A percentile compares a stretch with the other conserved stretches of the same genome.
Evolutionary conservation across 768 basidiomycete species (phyloP).

Genomic region (Mycena floridula): DNA sequence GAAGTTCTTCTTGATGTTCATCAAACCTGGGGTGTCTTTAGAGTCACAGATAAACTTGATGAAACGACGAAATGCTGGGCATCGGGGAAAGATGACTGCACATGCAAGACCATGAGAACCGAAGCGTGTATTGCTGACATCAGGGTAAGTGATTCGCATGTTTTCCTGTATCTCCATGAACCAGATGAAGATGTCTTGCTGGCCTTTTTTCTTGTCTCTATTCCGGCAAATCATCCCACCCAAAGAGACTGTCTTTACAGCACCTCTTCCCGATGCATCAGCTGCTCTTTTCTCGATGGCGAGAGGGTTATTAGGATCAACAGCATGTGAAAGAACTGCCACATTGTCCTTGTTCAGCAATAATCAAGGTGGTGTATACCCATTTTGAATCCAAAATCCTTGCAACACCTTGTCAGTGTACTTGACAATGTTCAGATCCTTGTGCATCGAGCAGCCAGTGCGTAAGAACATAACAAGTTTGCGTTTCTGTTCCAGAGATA

Average conservation of each 20-base stretch:
- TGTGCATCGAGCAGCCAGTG: slow-evolving; percentile 23
- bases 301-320: neutral
- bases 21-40: slow-evolving; percentile 19
- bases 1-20: slow-evolving; percentile 22
- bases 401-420: slow-evolving; percentile 12
- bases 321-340: slow-evolving; percentile 8
- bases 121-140: slow-evolving; percentile 17
- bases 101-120: slow-evolving; percentile 13
- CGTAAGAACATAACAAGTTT: slow-evolving; percentile 14
- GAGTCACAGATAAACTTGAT: slow-evolving; percentile 11
- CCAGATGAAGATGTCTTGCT: slow-evolving; percentile 11
- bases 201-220: slow-evolving; percentile 16
- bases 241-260: slow-evolving; percentile 7
- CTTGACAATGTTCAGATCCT: slow-evolving; percentile 19
- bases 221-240: slow-evolving; percentile 13
- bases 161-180: neutral
- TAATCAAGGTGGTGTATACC: slow-evolving; percentile 7
- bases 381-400: slow-evolving; percentile 7
- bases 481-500: slow-evolving; percentile 9
- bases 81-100: slow-evolving; percentile 5
- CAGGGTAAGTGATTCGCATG: slow-evolving; percentile 8
- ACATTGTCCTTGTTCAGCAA: slow-evolving; percentile 21
- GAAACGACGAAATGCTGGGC: slow-evolving; percentile 10
- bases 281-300: slow-evolving; percentile 3
- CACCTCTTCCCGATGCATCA: slow-evolving; percentile 10